Conservation (phyloP, 192 early-diverging fungal genomes). For the Coemansia sp. region DNA sequence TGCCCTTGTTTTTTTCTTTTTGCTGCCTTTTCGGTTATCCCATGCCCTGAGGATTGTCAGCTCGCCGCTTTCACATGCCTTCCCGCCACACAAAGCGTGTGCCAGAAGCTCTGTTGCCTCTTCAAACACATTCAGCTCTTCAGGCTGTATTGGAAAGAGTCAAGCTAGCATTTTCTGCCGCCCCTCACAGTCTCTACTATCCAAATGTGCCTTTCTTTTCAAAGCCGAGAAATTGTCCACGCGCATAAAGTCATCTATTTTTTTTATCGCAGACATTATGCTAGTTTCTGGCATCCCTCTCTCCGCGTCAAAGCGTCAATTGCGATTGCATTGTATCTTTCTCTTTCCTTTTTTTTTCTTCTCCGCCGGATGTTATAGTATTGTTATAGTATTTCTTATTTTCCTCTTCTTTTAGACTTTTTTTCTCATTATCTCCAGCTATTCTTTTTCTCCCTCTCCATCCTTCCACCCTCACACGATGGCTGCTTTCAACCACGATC, state of each 20-base stretch:
- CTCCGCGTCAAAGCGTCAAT: neutral
- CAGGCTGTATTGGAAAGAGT: too few species aligned
- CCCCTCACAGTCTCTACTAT: neutral
- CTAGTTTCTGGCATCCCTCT: neutral
- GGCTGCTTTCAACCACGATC: slow-evolving; percentile 38
- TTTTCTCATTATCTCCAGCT: neutral
- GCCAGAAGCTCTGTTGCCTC: neutral
- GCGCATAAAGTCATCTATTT: too few species aligned
- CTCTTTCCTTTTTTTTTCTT: slow-evolving; percentile 8
- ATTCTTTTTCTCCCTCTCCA: neutral
- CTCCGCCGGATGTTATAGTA: neutral
- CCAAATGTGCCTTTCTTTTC: too few species aligned
- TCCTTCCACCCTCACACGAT: neutral
- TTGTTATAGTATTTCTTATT: neutral
- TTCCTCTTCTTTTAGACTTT: slow-evolving; percentile 3
- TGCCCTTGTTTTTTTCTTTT: neutral
- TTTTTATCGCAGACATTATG: neutral
- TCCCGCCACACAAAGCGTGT: neutral
- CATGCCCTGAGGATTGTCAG: neutral
- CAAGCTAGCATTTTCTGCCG: neutral
- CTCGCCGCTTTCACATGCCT: slow-evolving; percentile 20
- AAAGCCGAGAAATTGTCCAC: too few species aligned
- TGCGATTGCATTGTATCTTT: neutral
- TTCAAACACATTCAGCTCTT: too few species aligned
- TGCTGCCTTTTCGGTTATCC: too few species aligned